Conservation (phyloP, 2,329 filamentous ascomycete genomes). For the Alternaria consortialis region DNA sequence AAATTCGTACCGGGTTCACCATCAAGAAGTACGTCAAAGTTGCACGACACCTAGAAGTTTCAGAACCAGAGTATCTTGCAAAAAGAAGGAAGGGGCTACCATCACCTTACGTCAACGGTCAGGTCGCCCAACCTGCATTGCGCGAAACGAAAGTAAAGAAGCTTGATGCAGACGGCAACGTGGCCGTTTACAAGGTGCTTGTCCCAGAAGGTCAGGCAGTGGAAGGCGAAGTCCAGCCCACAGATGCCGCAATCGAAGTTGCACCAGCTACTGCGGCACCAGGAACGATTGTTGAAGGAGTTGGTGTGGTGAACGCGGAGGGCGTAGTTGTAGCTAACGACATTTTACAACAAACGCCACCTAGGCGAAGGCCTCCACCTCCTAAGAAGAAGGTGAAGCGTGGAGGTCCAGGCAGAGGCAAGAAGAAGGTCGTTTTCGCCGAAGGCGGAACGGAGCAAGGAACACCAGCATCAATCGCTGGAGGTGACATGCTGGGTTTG, state of each 20-base stretch:
- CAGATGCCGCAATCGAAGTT: slow-evolving; percentile 59
- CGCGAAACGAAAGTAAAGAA: slow-evolving; percentile 83
- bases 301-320: slow-evolving; percentile 68
- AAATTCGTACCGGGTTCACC: slow-evolving; percentile 61
- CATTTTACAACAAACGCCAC: slow-evolving; percentile 58
- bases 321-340: slow-evolving; percentile 65
- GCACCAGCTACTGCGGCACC: slow-evolving; percentile 60
- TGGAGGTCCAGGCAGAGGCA: slow-evolving; percentile 81
- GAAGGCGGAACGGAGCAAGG: slow-evolving; percentile 54
- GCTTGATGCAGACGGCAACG: slow-evolving; percentile 77
- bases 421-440: slow-evolving; percentile 73
- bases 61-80: slow-evolving; percentile 69
- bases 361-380: slow-evolving; percentile 73
- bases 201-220: slow-evolving; percentile 80
- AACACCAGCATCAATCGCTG: slow-evolving; percentile 34
- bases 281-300: slow-evolving; percentile 67
- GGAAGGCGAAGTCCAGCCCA: slow-evolving; percentile 79
- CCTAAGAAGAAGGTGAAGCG: slow-evolving; percentile 81
- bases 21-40: slow-evolving; percentile 67
- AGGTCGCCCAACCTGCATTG: slow-evolving; percentile 56
- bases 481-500: slow-evolving; percentile 36
- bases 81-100: slow-evolving; percentile 68
- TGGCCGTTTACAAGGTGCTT: slow-evolving; percentile 84
- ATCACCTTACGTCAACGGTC: slow-evolving; percentile 49
- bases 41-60: slow-evolving; percentile 64